A percentile compares a stretch with the other conserved stretches of the same genome.
These are phyloP conservation scores for Stagonosporopsis rhizophila DNA, from an alignment of 2,329 filamentous ascomycete species.

Conservation along the genomic window DNA sequence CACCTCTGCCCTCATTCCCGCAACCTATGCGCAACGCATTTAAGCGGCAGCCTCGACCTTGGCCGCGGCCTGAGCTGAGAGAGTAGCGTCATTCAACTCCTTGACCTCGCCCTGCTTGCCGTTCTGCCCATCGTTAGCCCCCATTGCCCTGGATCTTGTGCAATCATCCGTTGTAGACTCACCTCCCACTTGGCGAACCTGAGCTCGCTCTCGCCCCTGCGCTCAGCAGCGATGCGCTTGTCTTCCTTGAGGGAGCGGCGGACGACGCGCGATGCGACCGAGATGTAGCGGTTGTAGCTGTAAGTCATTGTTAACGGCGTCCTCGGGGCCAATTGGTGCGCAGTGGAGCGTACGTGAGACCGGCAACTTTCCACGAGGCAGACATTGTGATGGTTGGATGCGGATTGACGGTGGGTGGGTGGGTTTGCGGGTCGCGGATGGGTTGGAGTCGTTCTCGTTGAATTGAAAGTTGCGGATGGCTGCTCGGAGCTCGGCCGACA, in stretches of 20 bases:
- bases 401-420: conserved; percentile 33
- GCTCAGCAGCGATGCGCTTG: conserved; percentile 84
- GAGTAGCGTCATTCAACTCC: conserved; percentile 66
- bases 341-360: conserved; percentile 78
- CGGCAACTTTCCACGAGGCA: conserved; percentile 98
- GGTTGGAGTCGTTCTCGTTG: conserved; percentile 38
- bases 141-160: conserved; percentile 34
- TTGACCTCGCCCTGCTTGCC: conserved; percentile 92
- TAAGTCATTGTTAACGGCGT: conserved; percentile 32
- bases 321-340: conserved; percentile 20
- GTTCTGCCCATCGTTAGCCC: conserved; percentile 66
- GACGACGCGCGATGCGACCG: conserved; percentile 91
- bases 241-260: conserved; percentile 98
- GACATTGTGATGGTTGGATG: conserved; percentile 73
- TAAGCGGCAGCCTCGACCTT: conserved; percentile 44
- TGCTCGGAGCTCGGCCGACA: conserved; percentile 40
- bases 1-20: conserved; percentile 21
- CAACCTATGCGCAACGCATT: conserved; percentile 9
- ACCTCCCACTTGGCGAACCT: conserved; percentile 96
- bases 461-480: conserved; percentile 40
- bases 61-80: conserved; percentile 56
- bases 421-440: conserved; percentile 33
- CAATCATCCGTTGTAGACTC: conserved; percentile 53
- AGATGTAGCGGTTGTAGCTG: conserved; percentile 99
- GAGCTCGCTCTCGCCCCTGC: conserved; percentile 87